These are phyloP conservation scores for Ceriops zippeliana DNA, from an alignment of 345 rosid genomes.

Conservation along the genomic window DNA sequence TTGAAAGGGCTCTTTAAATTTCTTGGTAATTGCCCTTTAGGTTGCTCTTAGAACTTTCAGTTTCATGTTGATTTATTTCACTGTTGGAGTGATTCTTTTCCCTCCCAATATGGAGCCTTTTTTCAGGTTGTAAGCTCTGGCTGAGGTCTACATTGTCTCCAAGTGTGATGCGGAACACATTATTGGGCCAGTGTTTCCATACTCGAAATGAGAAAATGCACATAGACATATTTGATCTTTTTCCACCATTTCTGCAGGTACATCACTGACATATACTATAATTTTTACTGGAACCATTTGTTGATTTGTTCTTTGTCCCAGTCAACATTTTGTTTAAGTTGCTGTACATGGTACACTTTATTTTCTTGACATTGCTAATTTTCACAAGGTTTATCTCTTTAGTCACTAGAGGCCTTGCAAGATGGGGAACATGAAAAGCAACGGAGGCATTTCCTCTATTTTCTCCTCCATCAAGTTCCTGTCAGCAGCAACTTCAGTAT, in stretches of 20 bases:
- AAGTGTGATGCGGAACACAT: conserved; percentile 91
- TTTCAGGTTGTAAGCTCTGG: conserved; percentile 95
- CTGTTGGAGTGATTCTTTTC: conserved; percentile 5
- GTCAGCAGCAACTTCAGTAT: conserved; percentile 89
- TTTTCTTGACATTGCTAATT: conserved; percentile 18
- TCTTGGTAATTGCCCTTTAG: conserved; percentile 57
- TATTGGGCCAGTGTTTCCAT: conserved; percentile 97
- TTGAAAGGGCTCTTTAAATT: conserved; percentile 85
- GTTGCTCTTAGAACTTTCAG: not conserved
- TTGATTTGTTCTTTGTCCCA: not conserved
- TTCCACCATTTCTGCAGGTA: conserved; percentile 91
- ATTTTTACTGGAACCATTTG: conserved; percentile 6
- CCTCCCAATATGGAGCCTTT: conserved; percentile 12
- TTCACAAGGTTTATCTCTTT: conserved; percentile 20
- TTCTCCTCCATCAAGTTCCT: conserved; percentile 96
- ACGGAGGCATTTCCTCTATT: conserved; percentile 81
- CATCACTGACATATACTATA: conserved; percentile 23
- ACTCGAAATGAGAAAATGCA: conserved; percentile 85
- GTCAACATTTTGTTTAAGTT: not conserved
- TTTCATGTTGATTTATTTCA: not conserved
- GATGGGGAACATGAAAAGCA: conserved; percentile 97
- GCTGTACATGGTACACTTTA: conserved; percentile 4
- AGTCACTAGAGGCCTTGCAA: conserved; percentile 97
- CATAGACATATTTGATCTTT: conserved; percentile 94
- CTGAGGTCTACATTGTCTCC: conserved; percentile 90